Percentiles rank a stretch among this genome's conserved stretches.
Conservation (phyloP, 768 basidiomycete species). For the Neoboletus subvelutipes region DNA sequence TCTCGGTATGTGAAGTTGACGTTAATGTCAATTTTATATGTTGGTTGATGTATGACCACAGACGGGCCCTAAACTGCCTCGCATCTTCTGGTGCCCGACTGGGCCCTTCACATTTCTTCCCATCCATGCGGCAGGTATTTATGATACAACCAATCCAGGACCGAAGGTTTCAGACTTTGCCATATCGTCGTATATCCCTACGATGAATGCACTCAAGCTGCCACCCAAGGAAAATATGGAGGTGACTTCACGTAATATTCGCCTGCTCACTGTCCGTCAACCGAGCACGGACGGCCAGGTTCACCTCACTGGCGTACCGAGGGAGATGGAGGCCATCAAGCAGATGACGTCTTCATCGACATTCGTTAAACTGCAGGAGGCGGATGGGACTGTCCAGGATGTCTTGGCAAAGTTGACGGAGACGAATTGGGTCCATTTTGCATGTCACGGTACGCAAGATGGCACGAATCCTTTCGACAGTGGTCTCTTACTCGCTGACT, state of each 20-base stretch:
- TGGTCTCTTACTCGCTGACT: slow-evolving; percentile 11
- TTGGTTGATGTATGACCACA: neutral
- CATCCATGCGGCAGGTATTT: neutral
- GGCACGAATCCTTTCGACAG: slow-evolving; percentile 19
- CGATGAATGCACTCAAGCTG: slow-evolving; percentile 21
- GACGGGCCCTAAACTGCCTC: neutral
- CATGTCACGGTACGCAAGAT: slow-evolving; percentile 32
- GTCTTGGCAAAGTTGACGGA: neutral
- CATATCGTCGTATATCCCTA: slow-evolving; percentile 29
- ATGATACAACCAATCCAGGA: neutral
- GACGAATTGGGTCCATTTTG: slow-evolving; percentile 27
- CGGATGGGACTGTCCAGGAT: neutral
- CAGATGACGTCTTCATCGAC: neutral
- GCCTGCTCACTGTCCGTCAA: slow-evolving; percentile 11
- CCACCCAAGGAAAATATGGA: neutral
- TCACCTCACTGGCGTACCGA: slow-evolving; percentile 1
- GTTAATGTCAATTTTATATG: neutral
- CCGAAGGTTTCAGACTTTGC: neutral
- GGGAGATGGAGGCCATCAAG: slow-evolving; percentile 23
- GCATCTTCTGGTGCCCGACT: neutral
- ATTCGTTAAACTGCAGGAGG: neutral
- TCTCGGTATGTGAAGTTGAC: neutral
- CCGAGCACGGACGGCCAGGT: slow-evolving; percentile 13
- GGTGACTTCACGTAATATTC: neutral
- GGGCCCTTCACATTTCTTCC: neutral